Evolutionary conservation across 441 rosid species (phyloP).

Genomic region (Erodium trifolium): DNA sequence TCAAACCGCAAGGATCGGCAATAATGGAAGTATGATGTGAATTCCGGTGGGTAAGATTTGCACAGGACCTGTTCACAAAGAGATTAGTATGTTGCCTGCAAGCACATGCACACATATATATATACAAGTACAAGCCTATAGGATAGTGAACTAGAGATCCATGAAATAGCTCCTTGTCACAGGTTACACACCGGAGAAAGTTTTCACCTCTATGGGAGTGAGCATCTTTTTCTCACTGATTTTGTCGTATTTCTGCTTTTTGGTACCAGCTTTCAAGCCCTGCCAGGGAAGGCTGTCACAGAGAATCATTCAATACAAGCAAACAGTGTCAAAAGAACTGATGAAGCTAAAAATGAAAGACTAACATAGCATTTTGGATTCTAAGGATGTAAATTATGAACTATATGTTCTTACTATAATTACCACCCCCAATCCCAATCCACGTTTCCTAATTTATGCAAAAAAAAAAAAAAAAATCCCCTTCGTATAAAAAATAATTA

Average conservation of each 20-base stretch:
- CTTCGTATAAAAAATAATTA: background rate
- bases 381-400: background rate
- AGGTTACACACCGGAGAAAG: background rate
- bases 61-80: constrained; percentile 60
- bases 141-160: background rate
- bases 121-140: background rate
- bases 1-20: constrained; percentile 91
- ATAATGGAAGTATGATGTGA: constrained; percentile 84
- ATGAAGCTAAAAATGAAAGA: background rate
- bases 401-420: background rate
- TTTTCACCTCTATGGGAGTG: constrained; percentile 65
- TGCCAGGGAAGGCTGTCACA: constrained; percentile 84
- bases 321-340: background rate
- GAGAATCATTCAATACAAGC: constrained; percentile 14
- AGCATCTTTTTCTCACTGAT: constrained; percentile 86
- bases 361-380: background rate
- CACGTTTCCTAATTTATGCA: background rate
- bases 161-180: background rate
- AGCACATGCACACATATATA: background rate
- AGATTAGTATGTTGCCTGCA: background rate
- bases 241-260: constrained; percentile 85
- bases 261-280: constrained; percentile 80
- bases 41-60: constrained; percentile 84
- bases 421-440: background rate
- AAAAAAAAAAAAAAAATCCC: no score